Conservation (phyloP, 1,139 yeast species). For the Lodderomyces pseudojiufengensis region DNA sequence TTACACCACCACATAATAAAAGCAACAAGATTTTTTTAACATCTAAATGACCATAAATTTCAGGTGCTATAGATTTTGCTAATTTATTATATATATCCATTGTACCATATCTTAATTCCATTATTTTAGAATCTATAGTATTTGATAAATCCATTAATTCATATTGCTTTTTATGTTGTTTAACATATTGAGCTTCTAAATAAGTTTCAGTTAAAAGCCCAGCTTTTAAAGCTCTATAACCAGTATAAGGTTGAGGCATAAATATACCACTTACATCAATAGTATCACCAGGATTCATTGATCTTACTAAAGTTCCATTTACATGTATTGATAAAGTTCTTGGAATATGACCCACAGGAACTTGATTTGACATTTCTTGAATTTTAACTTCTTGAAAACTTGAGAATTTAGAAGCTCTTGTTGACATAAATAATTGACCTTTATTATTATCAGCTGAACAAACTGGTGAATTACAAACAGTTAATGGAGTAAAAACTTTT, state of each 20-base stretch:
- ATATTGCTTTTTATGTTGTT: slow-evolving; percentile 87
- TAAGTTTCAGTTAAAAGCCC: slow-evolving; percentile 94
- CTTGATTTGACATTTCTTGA: slow-evolving; percentile 94
- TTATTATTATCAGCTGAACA: slow-evolving; percentile 77
- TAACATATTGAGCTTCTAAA: slow-evolving; percentile 80
- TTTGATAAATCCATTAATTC: slow-evolving; percentile 60
- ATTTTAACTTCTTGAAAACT: slow-evolving; percentile 94
- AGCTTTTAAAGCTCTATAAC: slow-evolving; percentile 86
- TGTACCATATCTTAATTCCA: slow-evolving; percentile 37
- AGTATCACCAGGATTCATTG: slow-evolving; percentile 89
- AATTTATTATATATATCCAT: slow-evolving; percentile 78
- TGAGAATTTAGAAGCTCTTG: slow-evolving; percentile 92
- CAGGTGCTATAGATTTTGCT: slow-evolving; percentile 94
- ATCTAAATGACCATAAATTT: slow-evolving; percentile 91
- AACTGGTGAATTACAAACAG: slow-evolving; percentile 79
- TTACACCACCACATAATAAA: slow-evolving; percentile 90
- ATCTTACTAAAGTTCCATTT: slow-evolving; percentile 84
- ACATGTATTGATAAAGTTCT: slow-evolving; percentile 80
- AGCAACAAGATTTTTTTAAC: slow-evolving; percentile 86
- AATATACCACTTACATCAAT: slow-evolving; percentile 92
- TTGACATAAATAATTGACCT: slow-evolving; percentile 89
- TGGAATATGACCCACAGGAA: slow-evolving; percentile 97
- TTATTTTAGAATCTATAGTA: slow-evolving; percentile 54
- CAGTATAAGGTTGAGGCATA: slow-evolving; percentile 93
- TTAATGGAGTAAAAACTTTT: slow-evolving; percentile 77